Conservation (phyloP, 2,329 filamentous ascomycete species). For the Aspergillus sp. region DNA sequence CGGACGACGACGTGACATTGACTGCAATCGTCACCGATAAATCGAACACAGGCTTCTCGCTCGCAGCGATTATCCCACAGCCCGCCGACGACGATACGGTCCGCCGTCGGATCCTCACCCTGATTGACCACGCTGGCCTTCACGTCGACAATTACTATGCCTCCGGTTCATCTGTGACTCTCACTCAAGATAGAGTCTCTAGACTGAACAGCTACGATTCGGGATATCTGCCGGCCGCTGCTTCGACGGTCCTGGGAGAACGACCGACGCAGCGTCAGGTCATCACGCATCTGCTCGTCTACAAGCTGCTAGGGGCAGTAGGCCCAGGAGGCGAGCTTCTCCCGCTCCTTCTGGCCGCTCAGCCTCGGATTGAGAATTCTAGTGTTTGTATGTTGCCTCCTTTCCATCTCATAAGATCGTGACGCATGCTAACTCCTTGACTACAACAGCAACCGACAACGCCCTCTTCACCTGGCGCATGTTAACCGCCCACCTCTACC, state of each 20-base stretch:
- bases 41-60: neutral
- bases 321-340: constrained; percentile 20
- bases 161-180: neutral
- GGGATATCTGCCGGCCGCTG: constrained; percentile 20
- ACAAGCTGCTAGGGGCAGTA: constrained; percentile 25
- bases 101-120: constrained; percentile 28
- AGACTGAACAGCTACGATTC: constrained; percentile 27
- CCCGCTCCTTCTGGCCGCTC: constrained; percentile 11
- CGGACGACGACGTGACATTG: neutral
- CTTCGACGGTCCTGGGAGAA: constrained; percentile 24
- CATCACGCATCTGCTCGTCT: constrained; percentile 30
- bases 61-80: constrained; percentile 28
- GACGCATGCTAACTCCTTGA: too few relatives aligned
- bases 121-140: constrained; percentile 40
- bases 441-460: constrained; percentile 19
- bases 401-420: too few relatives aligned
- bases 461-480: constrained; percentile 35
- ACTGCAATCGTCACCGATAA: neutral
- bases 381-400: neutral
- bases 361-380: neutral
- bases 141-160: constrained; percentile 46
- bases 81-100: constrained; percentile 38
- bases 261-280: constrained; percentile 17
- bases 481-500: constrained; percentile 31
- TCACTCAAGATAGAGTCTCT: constrained; percentile 3